Evolutionary conservation across 2,329 filamentous ascomycete species (phyloP), one percentile per base, ranked within the genome.

Genomic region (Ophioceras dolichostomum): DNA sequence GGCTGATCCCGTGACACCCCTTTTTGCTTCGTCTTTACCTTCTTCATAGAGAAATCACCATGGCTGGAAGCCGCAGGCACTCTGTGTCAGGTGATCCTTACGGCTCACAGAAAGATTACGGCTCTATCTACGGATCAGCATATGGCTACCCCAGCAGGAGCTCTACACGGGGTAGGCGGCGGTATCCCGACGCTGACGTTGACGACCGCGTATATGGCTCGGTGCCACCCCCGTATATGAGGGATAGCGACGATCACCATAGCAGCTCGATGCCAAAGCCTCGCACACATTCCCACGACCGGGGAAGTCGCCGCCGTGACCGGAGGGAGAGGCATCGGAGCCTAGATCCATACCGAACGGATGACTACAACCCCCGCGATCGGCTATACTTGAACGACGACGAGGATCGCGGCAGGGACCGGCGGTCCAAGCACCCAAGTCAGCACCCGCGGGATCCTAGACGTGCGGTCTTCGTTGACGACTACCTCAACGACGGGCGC

Each of bases 291-390:
- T 37, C 35, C 5, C 35, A 27, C 19, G 35, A 37, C 14, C 13
- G 28, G 14, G 8, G 14, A 3, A 14, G 16, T 10, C 18, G 7
- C 28, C 28, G 28, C 18, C 19, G 22, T 14, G 10, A 13, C 20
- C 9, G 20, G 17, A 37, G 27, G 18, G 22, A 28, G 12, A 20
- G 31, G 10, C 16, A 18, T 10, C 19, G 19, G 13, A 30, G 19
- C 18, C 27, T 31, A 14, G 7, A 24, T 20, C 27, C 13, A 3
- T 27, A 32, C 20, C n/a, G n/a, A n/a, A n/a, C n/a, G n/a, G n/a
- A n/a, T n/a, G 41, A 47, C 33, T 47, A 46, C 37, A 39, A 45
- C 12, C 42, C 45, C 3, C 41, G 31, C 10, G 45, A 47, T 29
- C 46, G 34, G 40, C 46, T 42, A 33, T 46, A 47, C 19, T 36